These are phyloP conservation scores for Lumnitzera littorea DNA, from an alignment of 345 rosid genomes.

Conservation along the genomic window DNA sequence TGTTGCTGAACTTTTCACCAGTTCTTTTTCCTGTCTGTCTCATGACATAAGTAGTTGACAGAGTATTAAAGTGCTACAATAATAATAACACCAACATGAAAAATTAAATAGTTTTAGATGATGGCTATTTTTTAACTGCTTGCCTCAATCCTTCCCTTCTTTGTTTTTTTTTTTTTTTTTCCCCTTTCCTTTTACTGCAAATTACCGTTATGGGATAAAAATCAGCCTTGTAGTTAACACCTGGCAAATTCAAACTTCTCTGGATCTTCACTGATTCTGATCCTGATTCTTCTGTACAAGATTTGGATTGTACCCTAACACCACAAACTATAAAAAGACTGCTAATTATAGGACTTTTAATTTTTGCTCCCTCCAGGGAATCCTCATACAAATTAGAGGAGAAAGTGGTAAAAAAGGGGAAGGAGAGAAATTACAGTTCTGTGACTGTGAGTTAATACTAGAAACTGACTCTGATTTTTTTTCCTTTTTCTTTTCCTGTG, in stretches of 20 bases:
- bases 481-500: conserved; percentile 8
- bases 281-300: conserved; percentile 25
- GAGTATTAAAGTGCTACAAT: conserved; percentile 9
- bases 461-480: conserved; percentile 18
- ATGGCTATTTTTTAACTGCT: conserved; percentile 2
- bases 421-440: conserved; percentile 17
- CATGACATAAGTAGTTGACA: conserved; percentile 15
- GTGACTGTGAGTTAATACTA: conserved; percentile 22
- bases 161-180: background rate
- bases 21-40: conserved; percentile 5
- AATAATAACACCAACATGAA: conserved; percentile 3
- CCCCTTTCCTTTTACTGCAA: background rate
- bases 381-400: conserved; percentile 10
- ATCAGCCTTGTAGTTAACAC: conserved; percentile 6
- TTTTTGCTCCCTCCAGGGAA: conserved; percentile 25
- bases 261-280: background rate
- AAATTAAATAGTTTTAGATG: background rate
- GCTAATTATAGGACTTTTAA: conserved; percentile 14
- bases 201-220: conserved; percentile 6
- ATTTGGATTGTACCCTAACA: conserved; percentile 18
- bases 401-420: conserved; percentile 1
- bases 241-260: background rate
- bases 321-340: conserved; percentile 11
- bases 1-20: conserved; percentile 7
- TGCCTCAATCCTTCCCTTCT: background rate